These are phyloP conservation scores for Naganishia antarctica DNA, from an alignment of 768 basidiomycete species.

Conservation along the genomic window DNA sequence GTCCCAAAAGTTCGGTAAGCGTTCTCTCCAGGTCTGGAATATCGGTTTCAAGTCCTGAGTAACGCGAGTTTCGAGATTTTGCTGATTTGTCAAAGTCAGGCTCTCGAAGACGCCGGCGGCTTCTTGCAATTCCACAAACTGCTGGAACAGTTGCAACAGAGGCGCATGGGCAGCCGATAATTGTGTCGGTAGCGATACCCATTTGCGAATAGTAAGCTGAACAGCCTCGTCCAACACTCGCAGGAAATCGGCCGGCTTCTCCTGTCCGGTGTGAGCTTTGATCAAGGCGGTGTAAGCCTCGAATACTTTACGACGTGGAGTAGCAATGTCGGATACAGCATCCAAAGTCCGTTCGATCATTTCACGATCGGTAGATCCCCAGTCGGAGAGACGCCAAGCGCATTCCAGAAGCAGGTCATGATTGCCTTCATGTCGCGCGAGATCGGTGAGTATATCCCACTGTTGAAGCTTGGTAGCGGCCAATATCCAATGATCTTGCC, in stretches of 20 bases:
- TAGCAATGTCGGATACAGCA: conserved; percentile 75
- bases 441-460: conserved; percentile 90
- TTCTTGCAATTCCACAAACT: conserved; percentile 95
- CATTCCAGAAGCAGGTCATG: conserved; percentile 89
- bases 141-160: conserved; percentile 93
- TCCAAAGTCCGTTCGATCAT: conserved; percentile 71
- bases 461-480: conserved; percentile 93
- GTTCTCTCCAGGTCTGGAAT: conserved; percentile 92
- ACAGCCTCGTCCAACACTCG: conserved; percentile 88
- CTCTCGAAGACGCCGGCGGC: conserved; percentile 85
- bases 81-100: conserved; percentile 73
- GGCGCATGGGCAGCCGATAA: conserved; percentile 91
- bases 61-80: conserved; percentile 89
- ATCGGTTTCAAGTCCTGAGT: conserved; percentile 85
- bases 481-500: conserved; percentile 99
- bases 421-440: conserved; percentile 81
- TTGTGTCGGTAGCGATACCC: conserved; percentile 79
- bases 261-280: conserved; percentile 71
- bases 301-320: conserved; percentile 94
- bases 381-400: conserved; percentile 88
- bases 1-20: conserved; percentile 89
- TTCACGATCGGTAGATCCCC: conserved; percentile 65
- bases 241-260: conserved; percentile 75
- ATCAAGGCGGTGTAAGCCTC: conserved; percentile 88
- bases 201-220: conserved; percentile 92